phyloP scores from a whole-genome alignment of 83 land plant genomes.

The Diphasiastrum complanatum region DNA sequence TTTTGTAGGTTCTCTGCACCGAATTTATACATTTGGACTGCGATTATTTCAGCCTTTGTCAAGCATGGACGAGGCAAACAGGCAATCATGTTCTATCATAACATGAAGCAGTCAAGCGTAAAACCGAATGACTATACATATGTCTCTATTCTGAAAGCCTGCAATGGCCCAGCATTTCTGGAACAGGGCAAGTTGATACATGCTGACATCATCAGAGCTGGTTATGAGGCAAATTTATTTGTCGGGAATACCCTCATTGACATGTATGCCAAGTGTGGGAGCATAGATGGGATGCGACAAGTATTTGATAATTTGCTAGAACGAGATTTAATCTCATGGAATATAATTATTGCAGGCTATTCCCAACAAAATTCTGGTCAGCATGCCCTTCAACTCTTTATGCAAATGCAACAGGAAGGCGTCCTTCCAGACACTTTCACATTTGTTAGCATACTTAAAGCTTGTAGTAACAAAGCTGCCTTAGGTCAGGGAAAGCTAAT shows the following conservation, averaged over 20 bases:
- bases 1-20: neutral
- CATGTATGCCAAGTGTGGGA: neutral
- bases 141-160: neutral
- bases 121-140: neutral
- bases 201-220: neutral
- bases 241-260: neutral
- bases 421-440: neutral
- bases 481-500: neutral
- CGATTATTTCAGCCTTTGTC: neutral
- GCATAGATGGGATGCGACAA: neutral
- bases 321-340: constrained; percentile 2
- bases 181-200: neutral
- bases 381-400: neutral
- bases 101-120: neutral
- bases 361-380: neutral
- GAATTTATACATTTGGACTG: neutral
- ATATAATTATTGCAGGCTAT: neutral
- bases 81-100: neutral
- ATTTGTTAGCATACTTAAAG: neutral
- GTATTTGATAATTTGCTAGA: neutral
- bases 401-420: neutral
- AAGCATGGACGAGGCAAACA: neutral
- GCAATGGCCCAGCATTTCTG: neutral
- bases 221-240: neutral
- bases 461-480: neutral